These are phyloP conservation scores for Komagataella kurtzmanii DNA, from an alignment of 805 yeast genomes.

Conservation along the genomic window DNA sequence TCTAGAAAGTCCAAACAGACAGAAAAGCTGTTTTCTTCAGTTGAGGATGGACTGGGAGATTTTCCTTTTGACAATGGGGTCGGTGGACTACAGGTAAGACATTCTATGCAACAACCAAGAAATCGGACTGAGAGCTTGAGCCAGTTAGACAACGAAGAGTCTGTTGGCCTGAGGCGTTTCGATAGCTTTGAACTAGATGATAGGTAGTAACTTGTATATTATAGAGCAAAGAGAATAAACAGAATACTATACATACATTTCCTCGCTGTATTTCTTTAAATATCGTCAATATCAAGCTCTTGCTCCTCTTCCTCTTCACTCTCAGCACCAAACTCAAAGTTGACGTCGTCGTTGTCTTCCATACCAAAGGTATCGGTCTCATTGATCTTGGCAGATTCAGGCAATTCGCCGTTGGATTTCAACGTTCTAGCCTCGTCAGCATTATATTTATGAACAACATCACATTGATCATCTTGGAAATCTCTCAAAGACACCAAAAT, in stretches of 20 bases:
- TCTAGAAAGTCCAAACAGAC: slow-evolving; percentile 52
- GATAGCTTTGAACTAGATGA: slow-evolving; percentile 45
- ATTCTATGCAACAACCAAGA: slow-evolving; percentile 59
- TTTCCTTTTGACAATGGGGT: slow-evolving; percentile 79
- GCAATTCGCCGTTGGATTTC: slow-evolving; percentile 92
- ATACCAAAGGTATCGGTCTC: slow-evolving; percentile 96
- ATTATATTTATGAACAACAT: slow-evolving; percentile 91
- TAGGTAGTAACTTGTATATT: slow-evolving; percentile 22
- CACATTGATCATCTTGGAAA: slow-evolving; percentile 97
- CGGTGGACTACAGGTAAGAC: slow-evolving; percentile 64
- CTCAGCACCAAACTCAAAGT: slow-evolving; percentile 93
- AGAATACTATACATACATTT: neutral
- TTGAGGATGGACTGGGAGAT: slow-evolving; percentile 37
- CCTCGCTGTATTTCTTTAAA: slow-evolving; percentile 25
- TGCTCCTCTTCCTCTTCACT: slow-evolving; percentile 57
- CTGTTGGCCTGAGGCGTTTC: slow-evolving; percentile 42
- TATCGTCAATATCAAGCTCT: slow-evolving; percentile 89
- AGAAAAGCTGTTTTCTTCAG: slow-evolving; percentile 25
- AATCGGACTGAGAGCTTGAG: slow-evolving; percentile 13
- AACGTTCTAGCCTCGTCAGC: slow-evolving; percentile 97
- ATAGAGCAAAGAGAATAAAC: neutral
- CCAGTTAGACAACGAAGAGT: slow-evolving; percentile 23
- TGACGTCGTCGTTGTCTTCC: slow-evolving; percentile 94
- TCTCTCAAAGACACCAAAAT: slow-evolving; percentile 93
- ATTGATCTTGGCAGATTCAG: slow-evolving; percentile 93